Conservation (phyloP, 495 filamentous ascomycete genomes). For the Podospora bellae-mahoneyi region DNA sequence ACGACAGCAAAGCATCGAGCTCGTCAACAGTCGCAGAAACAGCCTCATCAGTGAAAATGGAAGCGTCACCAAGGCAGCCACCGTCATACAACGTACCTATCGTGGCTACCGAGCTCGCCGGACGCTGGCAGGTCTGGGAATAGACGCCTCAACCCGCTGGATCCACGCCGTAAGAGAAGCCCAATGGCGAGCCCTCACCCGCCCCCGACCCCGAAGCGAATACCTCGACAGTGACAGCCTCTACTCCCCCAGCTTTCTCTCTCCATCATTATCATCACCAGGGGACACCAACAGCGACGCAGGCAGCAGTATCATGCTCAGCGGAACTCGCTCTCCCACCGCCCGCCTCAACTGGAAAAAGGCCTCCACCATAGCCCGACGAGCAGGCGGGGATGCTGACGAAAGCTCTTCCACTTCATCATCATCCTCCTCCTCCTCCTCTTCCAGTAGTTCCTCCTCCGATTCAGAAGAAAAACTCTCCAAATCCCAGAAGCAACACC, state of each 20-base stretch:
- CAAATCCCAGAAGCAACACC: conserved; percentile 36
- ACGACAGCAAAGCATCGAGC: conserved; percentile 25
- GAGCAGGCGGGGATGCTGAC: conserved; percentile 63
- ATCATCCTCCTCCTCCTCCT: conserved; percentile 12
- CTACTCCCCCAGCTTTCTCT: background rate
- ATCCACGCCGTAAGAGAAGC: conserved; percentile 63
- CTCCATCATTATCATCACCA: background rate
- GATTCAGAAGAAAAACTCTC: conserved; percentile 30
- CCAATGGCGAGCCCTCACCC: conserved; percentile 54
- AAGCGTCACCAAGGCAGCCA: conserved; percentile 43
- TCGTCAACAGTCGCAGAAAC: conserved; percentile 18
- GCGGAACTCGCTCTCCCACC: conserved; percentile 22
- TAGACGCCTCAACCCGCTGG: conserved; percentile 69
- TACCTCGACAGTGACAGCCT: conserved; percentile 9
- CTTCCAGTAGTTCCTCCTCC: conserved; percentile 31
- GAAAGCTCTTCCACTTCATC: conserved; percentile 29
- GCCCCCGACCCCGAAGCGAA: conserved; percentile 42
- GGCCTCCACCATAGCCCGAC: conserved; percentile 62
- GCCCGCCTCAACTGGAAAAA: conserved; percentile 74
- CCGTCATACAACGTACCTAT: conserved; percentile 63
- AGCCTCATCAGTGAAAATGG: conserved; percentile 18
- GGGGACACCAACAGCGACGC: conserved; percentile 3
- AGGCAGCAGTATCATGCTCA: background rate
- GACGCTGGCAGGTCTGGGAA: conserved; percentile 58
- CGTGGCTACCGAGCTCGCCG: conserved; percentile 67